These are phyloP conservation scores for Nicotiana attenuata DNA, from an alignment of 257 asterid species.

Conservation along the genomic window DNA sequence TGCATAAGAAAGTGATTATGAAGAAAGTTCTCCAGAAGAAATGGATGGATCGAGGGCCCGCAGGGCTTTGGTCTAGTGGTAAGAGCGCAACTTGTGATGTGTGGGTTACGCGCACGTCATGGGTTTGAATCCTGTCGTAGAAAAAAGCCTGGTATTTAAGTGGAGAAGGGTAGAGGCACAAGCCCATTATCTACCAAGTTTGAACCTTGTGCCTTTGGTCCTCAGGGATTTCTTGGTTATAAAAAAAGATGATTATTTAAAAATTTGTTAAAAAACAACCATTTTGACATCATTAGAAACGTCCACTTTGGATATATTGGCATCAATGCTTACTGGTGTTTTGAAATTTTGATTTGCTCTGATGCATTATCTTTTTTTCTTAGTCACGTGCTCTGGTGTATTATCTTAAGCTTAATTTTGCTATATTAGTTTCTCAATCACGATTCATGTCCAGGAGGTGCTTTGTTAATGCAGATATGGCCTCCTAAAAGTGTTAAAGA, in stretches of 20 bases:
- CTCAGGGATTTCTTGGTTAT: neutral
- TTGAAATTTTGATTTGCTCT: neutral
- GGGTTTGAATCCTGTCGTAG: neutral
- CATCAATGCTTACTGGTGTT: neutral
- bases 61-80: neutral
- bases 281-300: neutral
- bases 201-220: neutral
- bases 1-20: neutral
- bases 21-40: neutral
- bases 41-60: neutral
- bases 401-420: neutral
- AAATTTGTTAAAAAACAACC: neutral
- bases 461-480: constrained; percentile 71
- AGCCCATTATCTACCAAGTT: neutral
- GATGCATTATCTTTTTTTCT: neutral
- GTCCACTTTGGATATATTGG: neutral
- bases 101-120: neutral
- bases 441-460: neutral
- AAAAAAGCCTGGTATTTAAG: neutral
- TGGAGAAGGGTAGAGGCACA: neutral
- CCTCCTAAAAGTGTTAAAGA: constrained; percentile 94
- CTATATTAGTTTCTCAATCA: constrained; percentile 7
- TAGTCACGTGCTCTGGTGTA: neutral
- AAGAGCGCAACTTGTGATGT: neutral
- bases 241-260: neutral